Conservation (phyloP, 345 rosid genomes). For the Eucalyptus sp. region DNA sequence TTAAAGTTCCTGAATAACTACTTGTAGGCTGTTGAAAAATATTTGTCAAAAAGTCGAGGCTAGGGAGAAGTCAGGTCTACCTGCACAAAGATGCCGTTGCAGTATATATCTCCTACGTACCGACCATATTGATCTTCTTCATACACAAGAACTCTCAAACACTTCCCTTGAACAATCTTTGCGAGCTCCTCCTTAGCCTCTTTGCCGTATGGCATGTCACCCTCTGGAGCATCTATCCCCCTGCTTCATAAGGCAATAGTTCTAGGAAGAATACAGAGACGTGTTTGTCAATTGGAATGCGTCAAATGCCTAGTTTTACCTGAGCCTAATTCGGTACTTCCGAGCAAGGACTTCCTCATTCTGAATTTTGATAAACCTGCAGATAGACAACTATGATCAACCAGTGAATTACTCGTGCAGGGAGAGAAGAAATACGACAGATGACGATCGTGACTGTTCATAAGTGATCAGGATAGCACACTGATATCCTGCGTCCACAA, state of each 20-base stretch:
- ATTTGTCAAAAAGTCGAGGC: background rate
- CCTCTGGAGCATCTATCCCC: constrained; percentile 87
- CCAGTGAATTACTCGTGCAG: background rate
- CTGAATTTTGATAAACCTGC: constrained; percentile 29
- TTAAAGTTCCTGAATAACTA: background rate
- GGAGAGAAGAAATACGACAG: background rate
- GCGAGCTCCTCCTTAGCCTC: constrained; percentile 58
- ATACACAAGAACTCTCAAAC: constrained; percentile 50
- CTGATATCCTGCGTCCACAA: constrained; percentile 65
- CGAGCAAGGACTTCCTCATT: constrained; percentile 61
- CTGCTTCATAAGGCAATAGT: constrained; percentile 8
- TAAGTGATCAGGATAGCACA: background rate
- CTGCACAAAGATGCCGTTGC: constrained; percentile 59
- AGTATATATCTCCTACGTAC: constrained; percentile 58
- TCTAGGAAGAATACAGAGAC: background rate
- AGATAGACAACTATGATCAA: background rate
- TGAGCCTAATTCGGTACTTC: constrained; percentile 63
- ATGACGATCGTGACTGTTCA: background rate
- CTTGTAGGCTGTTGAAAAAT: background rate
- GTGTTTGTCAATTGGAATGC: background rate
- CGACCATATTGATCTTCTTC: constrained; percentile 63
- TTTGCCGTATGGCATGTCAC: constrained; percentile 61
- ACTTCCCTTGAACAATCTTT: constrained; percentile 57
- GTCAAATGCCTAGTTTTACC: constrained; percentile 5
- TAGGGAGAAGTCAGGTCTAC: background rate